Evolutionary conservation across 352 stramenopile genomes (phyloP).

Genomic region (Phytophthora tubulina): DNA sequence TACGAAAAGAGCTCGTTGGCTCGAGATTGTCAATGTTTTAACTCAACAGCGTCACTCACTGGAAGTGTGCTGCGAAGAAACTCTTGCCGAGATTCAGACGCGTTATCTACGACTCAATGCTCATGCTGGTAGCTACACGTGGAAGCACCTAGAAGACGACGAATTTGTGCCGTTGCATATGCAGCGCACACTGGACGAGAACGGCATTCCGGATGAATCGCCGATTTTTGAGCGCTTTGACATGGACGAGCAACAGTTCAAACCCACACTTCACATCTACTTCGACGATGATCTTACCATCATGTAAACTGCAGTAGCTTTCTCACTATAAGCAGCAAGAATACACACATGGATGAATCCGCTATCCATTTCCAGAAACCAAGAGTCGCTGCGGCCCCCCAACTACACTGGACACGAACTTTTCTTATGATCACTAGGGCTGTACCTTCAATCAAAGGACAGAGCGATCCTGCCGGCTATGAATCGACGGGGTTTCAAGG

Average conservation of each 20-base stretch:
- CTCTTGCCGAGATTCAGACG: constrained; percentile 88
- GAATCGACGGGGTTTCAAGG: constrained; percentile 20
- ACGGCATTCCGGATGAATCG: constrained; percentile 89
- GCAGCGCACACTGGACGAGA: constrained; percentile 88
- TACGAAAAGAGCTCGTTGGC: constrained; percentile 72
- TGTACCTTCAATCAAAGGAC: constrained; percentile 29
- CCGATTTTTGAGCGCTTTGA: constrained; percentile 82
- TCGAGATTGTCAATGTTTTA: constrained; percentile 93
- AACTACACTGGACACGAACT: not conserved
- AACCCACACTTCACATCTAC: constrained; percentile 92
- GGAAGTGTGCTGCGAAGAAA: constrained; percentile 90
- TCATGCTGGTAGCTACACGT: constrained; percentile 93
- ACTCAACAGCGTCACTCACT: constrained; percentile 88
- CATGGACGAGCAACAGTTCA: constrained; percentile 91
- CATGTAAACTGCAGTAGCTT: constrained; percentile 36
- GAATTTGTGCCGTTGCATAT: constrained; percentile 93
- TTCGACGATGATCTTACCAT: constrained; percentile 95
- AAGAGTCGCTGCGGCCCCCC: constrained; percentile 25
- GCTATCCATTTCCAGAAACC: not conserved
- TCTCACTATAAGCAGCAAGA: not conserved
- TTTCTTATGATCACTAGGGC: constrained; percentile 31
- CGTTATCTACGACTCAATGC: constrained; percentile 90
- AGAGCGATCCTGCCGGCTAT: constrained; percentile 9
- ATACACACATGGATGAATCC: not conserved
- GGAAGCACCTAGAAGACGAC: constrained; percentile 88